Base-by-base conservation (phyloP, 1,284 basidiomycete genomes). In the Singerocomus inundabilis region DNA sequence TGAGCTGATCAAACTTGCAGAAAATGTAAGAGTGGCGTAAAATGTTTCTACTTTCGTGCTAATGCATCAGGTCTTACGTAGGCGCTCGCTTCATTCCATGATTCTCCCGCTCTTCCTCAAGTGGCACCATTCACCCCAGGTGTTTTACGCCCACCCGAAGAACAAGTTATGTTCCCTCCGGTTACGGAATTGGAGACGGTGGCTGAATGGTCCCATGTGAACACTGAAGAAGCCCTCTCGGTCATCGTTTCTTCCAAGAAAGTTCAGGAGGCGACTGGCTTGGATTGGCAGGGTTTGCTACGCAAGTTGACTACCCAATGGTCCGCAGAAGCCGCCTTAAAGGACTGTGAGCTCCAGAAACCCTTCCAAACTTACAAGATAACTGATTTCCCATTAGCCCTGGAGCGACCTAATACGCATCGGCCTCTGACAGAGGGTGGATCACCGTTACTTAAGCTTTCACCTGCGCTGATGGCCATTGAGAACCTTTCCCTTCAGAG, bases 401-500 rank as follows among this genome's bases (percentile, higher is more conserved):
- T 86, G 42, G 87, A 90, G 64, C 74, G 73, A 48, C 76, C 78
- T 39, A 72, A 78, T 8, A 73, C 71, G n/a, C 81, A 77, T 49
- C 80, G 89, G 1, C 59, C 81, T 35, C 73, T 83, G 15, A 79
- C 79, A 32, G 85, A 90, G 55, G 82, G 81, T 25, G 71, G 83
- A 39, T 82, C 85, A 1, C 82, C 87, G 5, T 75, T 91, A 44
- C 77, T 90, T 52, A 89, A 85, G 64, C 81, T 92, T 31, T 86
- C 88, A 3, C 88, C 87, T 35, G 83, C 85, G 13, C 72, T 94
- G 51, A 93, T 93, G 90, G 86, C 89, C 53, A 88, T 91, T 52
- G 88, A 93, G 55, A 94, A 94, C 66, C 73, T 89, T 24, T 93
- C 91, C 5, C 74, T 91, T 45, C 86, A 88, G 62, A 91, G 88